Evolutionary conservation across 306 rosid species (phyloP).

Genomic region (Quillaja saponaria): DNA sequence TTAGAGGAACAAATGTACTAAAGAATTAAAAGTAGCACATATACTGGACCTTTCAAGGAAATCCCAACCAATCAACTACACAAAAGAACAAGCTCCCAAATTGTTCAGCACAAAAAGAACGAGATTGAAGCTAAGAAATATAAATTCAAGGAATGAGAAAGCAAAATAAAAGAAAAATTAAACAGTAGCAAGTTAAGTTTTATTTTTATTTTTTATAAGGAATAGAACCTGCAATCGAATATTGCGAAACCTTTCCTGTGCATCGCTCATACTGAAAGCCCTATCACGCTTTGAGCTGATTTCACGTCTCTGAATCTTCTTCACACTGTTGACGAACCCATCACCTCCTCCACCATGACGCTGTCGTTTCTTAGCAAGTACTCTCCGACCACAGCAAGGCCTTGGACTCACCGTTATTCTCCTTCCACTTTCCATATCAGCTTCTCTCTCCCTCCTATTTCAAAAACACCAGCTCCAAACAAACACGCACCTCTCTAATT

Average conservation of each 20-base stretch:
- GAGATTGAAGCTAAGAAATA: not conserved
- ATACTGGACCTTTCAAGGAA: not conserved
- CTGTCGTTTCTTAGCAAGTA: conserved; percentile 53
- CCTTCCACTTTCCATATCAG: conserved; percentile 54
- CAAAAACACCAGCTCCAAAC: conserved; percentile 12
- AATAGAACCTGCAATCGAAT: conserved; percentile 54
- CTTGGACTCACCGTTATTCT: conserved; percentile 63
- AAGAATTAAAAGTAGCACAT: not conserved
- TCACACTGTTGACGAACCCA: conserved; percentile 62
- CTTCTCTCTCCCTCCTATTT: conserved; percentile 2
- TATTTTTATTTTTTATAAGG: too few species aligned
- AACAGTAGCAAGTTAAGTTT: not conserved
- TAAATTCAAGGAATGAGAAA: not conserved
- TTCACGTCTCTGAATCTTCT: conserved; percentile 67
- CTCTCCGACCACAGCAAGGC: conserved; percentile 56
- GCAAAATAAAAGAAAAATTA: not conserved
- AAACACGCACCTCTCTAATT: not conserved
- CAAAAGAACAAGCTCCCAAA: not conserved
- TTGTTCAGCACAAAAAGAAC: not conserved
- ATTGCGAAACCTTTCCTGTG: conserved; percentile 61
- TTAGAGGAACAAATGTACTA: not conserved
- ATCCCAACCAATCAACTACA: not conserved
- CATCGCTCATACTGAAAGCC: conserved; percentile 60
- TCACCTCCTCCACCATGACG: conserved; percentile 46
- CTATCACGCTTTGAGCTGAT: conserved; percentile 65